These are phyloP conservation scores for Takashimella tepidaria DNA, from an alignment of 1,284 basidiomycete genomes.

Conservation along the genomic window DNA sequence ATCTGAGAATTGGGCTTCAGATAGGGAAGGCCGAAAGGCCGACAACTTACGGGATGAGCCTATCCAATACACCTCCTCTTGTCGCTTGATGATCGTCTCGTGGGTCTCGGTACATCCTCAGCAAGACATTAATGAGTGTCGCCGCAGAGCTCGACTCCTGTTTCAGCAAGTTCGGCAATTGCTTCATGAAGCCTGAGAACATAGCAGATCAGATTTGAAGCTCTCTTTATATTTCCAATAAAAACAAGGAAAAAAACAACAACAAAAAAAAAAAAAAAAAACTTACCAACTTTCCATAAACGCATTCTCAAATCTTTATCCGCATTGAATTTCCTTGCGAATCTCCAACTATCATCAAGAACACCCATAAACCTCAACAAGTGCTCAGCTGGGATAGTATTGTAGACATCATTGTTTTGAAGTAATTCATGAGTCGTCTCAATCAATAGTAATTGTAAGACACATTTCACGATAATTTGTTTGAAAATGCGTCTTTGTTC, in stretches of 20 bases:
- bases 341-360: conserved; percentile 94
- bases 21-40: too few species aligned
- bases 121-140: conserved; percentile 84
- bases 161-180: conserved; percentile 94
- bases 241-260: too few species aligned
- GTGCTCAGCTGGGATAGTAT: conserved; percentile 88
- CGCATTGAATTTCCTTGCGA: conserved; percentile 95
- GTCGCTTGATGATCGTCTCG: conserved; percentile 76
- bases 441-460: conserved; percentile 91
- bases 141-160: conserved; percentile 97
- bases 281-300: conserved; percentile 97
- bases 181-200: conserved; percentile 92
- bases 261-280: not conserved
- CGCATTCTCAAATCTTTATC: conserved; percentile 95
- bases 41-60: conserved; percentile 75
- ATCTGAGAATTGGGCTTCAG: not conserved
- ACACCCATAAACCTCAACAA: conserved; percentile 88
- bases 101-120: conserved; percentile 92
- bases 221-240: too few species aligned
- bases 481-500: conserved; percentile 90
- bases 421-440: conserved; percentile 96
- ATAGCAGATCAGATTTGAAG: too few species aligned
- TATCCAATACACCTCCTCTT: conserved; percentile 75
- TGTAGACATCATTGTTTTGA: conserved; percentile 86
- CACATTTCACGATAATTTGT: conserved; percentile 99